Percentiles rank a stretch among this genome's conserved stretches.
Conservation (phyloP, 768 basidiomycete genomes). For the Kwoniella shandongensis region DNA sequence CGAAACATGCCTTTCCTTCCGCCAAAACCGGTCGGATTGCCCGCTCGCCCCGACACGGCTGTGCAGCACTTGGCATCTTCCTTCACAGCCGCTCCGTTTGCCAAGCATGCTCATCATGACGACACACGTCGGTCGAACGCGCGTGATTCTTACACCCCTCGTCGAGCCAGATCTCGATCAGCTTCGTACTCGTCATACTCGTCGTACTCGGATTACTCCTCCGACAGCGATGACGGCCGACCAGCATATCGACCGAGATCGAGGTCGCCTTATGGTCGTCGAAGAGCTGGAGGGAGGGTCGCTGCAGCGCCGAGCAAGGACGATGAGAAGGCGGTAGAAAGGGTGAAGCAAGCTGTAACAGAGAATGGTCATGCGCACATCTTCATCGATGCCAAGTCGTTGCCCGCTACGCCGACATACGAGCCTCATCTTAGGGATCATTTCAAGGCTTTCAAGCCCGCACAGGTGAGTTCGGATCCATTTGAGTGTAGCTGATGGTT, state of each 20-base stretch:
- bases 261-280: constrained; percentile 16
- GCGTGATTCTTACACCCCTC: constrained; percentile 27
- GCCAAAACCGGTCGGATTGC: constrained; percentile 14
- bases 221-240: constrained; percentile 30
- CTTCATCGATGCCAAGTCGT: constrained; percentile 30
- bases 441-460: constrained; percentile 69
- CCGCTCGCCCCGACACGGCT: constrained; percentile 19
- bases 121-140: constrained; percentile 7
- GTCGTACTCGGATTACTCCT: constrained; percentile 23
- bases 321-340: constrained; percentile 32
- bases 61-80: constrained; percentile 31
- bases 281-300: constrained; percentile 7
- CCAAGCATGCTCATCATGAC: constrained; percentile 2
- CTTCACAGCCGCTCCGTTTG: constrained; percentile 39
- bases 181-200: constrained; percentile 27
- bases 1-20: constrained; percentile 3
- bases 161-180: constrained; percentile 15
- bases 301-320: constrained; percentile 20
- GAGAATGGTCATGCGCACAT: constrained; percentile 42
- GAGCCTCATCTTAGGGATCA: constrained; percentile 71
- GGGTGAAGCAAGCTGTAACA: constrained; percentile 26
- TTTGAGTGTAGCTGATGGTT: constrained; percentile 2
- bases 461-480: constrained; percentile 61
- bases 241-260: constrained; percentile 15
- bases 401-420: constrained; percentile 19